These are phyloP conservation scores for Lasiosphaeris hirsuta DNA, from an alignment of 495 filamentous ascomycete species.

Conservation along the genomic window DNA sequence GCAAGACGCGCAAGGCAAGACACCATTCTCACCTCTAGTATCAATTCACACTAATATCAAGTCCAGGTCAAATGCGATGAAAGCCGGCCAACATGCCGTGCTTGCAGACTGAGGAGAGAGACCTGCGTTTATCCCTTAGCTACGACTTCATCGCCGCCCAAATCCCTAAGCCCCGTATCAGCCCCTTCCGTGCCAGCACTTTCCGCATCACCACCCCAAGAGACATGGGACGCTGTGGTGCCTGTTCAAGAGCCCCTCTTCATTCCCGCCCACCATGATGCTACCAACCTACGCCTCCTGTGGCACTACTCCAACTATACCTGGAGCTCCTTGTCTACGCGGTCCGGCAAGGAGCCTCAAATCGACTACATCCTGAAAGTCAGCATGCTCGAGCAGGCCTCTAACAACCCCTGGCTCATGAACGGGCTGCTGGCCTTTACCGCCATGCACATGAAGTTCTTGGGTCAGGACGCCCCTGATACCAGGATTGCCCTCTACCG, in stretches of 20 bases:
- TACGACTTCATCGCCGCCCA: constrained; percentile 11
- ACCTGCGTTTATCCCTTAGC: constrained; percentile 38
- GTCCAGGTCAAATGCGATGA: constrained; percentile 48
- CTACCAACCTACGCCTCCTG: constrained; percentile 39
- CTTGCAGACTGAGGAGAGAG: constrained; percentile 43
- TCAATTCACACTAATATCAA: constrained; percentile 1
- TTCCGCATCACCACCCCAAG: background rate
- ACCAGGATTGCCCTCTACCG: constrained; percentile 35
- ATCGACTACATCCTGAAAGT: constrained; percentile 40
- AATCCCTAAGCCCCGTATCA: background rate
- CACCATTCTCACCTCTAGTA: background rate
- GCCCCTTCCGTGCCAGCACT: background rate
- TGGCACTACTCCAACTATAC: constrained; percentile 40
- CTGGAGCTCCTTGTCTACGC: constrained; percentile 38
- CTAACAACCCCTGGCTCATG: constrained; percentile 48
- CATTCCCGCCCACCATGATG: constrained; percentile 24
- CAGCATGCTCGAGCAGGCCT: constrained; percentile 45
- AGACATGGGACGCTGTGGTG: background rate
- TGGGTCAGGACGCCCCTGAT: constrained; percentile 13
- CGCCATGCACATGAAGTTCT: constrained; percentile 28
- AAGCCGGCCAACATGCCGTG: constrained; percentile 41
- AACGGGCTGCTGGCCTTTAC: constrained; percentile 46
- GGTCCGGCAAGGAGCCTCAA: constrained; percentile 22
- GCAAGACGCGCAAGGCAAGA: constrained; percentile 40
- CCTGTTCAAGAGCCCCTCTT: constrained; percentile 37